Base-by-base conservation (phyloP, 2,329 filamentous ascomycete species). In the Aphanoascus verrucosus region DNA sequence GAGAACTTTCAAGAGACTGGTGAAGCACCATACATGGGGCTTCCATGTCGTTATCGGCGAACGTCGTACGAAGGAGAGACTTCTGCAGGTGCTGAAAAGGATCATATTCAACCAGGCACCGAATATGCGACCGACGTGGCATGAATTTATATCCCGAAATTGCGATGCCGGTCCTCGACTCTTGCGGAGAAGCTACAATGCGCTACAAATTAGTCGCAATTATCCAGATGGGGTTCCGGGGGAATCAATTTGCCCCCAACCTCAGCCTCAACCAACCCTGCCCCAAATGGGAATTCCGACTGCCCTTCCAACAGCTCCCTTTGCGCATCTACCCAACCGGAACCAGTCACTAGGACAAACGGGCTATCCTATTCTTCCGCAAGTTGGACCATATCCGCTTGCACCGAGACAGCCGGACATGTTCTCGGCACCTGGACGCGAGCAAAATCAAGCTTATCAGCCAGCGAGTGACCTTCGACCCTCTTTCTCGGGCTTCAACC, bases 21-120 rank as follows among this genome's bases (percentile, higher is more conserved):
- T 58, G 5, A 45, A 50, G 3, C 51, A 60, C 38, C 57, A 60
- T 20, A 38, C 56, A 6, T 60, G 58, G 56, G 58, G 58, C 4
- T 49, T 57, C 37, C 32, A 49, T 5, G 43, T 56, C 28, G 31
- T 46, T 17, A 54, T 54, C n/a, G 44, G 48, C 17, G 49, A 51
- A 44, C 42, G 57, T 17, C 51, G 50, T 38, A 58, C 53, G 2
- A 56, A 55, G 41, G 55, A 57, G 17, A 23, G 46, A 19, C 19
- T 55, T 2, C 51, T 58, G 12, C 49, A 56, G 31, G 48, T 57
- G n/a, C 34, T 58, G 19, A 56, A 56, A 32, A 54, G 40, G 12
- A 57, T 60, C 37, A 28, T 54, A 32, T 56, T 56, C 40, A 59
- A 59, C 50, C 57, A 56, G n/a, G 37, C 49, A 20, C 38, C 51